phyloP scores from a whole-genome alignment of 768 basidiomycete genomes.

The Mycena amicta region DNA sequence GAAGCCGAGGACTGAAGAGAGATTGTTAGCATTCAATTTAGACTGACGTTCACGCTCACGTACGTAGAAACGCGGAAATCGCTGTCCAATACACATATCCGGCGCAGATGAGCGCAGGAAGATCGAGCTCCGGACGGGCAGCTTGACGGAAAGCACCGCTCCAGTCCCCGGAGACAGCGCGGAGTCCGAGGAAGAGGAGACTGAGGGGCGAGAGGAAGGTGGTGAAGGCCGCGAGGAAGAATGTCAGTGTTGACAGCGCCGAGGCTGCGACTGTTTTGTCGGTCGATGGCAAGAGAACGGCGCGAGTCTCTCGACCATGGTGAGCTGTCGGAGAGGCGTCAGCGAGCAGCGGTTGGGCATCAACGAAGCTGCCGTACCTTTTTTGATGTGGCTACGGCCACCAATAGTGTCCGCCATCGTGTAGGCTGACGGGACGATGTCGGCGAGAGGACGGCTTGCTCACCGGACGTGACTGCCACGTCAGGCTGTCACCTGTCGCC shows the following conservation, averaged over 20 bases:
- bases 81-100: background rate
- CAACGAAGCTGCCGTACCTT: background rate
- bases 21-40: background rate
- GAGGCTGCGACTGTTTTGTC: background rate
- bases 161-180: background rate
- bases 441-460: background rate
- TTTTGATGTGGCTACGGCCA: background rate
- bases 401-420: background rate
- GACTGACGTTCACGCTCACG: background rate
- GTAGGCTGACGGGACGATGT: background rate
- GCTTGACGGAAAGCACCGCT: background rate
- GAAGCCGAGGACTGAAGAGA: background rate
- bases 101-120: background rate
- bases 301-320: conserved; percentile 2
- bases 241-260: background rate
- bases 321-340: background rate
- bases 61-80: too few relatives aligned
- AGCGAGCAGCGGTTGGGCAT: background rate
- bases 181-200: background rate
- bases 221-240: background rate
- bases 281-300: background rate
- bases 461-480: background rate
- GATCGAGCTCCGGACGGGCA: background rate
- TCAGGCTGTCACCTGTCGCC: background rate
- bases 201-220: background rate